Evolutionary conservation across 2,329 filamentous ascomycete genomes (phyloP), one percentile per base, ranked within the genome.

Genomic region (Lachnellula cervina): DNA sequence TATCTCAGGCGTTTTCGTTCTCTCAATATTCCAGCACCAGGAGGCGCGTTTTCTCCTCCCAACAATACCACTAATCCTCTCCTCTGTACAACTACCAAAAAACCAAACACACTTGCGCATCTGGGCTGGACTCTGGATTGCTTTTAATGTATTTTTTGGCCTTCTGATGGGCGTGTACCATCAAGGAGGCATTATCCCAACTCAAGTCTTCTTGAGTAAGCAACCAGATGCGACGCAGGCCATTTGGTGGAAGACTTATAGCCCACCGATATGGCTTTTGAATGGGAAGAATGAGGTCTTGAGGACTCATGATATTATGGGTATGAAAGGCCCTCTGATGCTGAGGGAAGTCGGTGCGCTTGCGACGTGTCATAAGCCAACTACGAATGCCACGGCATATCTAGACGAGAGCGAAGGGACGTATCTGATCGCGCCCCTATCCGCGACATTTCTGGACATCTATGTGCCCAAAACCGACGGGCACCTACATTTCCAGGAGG

Each of bases 161-260:
- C 67, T 86, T 0, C 70, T 93, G 47, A 91, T 92, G 86, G 89
- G 89, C n/a, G 75, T 83, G 4, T 93, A 90, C 67, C 89, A 93
- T 69, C 89, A 93, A 72, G 89, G 87, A 28, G 89, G 89, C 44
- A 82, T 92, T 25, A 79, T 93, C 1, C 87, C 88, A 0, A 84
- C 83, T 6, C 89, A 93, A 66, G 82, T 88, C 0, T 89, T 89
- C 68, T 77, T 93, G 66, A 87, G 84, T 66, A 81, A 81, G 53
- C 84, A 88, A 54, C 59, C 59, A 61, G 85, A 87, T 60, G 83
- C 87, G 8, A 84, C 83, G 1, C 79, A 86, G 35, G 86, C 86
- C 3, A 60, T 70, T 50, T 93, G 89, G 89, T 93, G 89, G 89
- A 92, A 91, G 70, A 92, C 89, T 1, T 92, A 92, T 68, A 88